Evolutionary conservation across 73 alveolate species (phyloP).

Genomic region (Paramecium caudatum): DNA sequence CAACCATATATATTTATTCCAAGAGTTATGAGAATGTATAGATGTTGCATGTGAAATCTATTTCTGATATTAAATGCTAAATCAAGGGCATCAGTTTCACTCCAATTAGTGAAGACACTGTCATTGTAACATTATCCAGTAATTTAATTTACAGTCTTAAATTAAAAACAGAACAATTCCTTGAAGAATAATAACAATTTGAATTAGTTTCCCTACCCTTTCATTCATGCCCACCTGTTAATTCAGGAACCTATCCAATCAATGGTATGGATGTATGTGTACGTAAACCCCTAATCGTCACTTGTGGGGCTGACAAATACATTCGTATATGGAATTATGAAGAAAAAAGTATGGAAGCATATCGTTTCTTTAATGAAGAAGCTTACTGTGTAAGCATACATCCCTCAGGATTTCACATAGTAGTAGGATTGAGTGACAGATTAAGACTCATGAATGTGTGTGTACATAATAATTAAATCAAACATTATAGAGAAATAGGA

Average conservation of each 20-base stretch:
- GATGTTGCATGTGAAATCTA: conserved; percentile 44
- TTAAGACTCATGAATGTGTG: conserved; percentile 97
- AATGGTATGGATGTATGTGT: conserved; percentile 98
- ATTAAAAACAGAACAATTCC: conserved; percentile 59
- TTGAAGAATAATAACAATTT: conserved; percentile 69
- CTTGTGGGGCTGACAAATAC: conserved; percentile 98
- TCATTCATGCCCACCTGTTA: conserved; percentile 59
- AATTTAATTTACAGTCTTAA: conserved; percentile 65
- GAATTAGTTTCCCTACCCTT: conserved; percentile 72
- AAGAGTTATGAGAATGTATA: conserved; percentile 46
- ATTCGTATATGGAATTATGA: conserved; percentile 99
- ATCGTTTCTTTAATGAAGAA: conserved; percentile 93
- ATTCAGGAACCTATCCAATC: conserved; percentile 72
- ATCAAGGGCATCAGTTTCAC: conserved; percentile 69
- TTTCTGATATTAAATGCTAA: conserved; percentile 49
- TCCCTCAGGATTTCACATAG: conserved; percentile 96
- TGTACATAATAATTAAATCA: conserved; percentile 80
- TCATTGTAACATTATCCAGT: conserved; percentile 59
- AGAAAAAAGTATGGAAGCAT: conserved; percentile 93
- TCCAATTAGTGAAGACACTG: conserved; percentile 70
- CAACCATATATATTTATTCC: conserved; percentile 78
- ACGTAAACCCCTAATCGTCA: conserved; percentile 97
- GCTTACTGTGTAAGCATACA: conserved; percentile 93
- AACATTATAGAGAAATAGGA: conserved; percentile 91
- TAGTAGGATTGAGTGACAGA: conserved; percentile 97